phyloP scores from a whole-genome alignment of 2,329 filamentous ascomycete genomes.

The Colletotrichum camelliae region DNA sequence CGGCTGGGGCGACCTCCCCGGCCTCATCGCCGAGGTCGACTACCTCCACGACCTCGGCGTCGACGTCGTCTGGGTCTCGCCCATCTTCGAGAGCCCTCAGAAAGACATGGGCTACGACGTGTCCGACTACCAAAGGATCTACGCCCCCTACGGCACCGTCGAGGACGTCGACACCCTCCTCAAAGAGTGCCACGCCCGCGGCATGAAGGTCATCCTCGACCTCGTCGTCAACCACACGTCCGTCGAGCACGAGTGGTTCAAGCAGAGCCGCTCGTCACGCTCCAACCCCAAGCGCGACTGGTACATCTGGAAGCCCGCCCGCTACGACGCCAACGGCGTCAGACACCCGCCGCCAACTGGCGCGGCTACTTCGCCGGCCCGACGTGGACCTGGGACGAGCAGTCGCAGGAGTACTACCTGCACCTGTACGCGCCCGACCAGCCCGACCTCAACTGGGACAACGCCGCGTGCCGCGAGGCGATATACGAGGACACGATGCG shows the following conservation, averaged over 20 bases:
- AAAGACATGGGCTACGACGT: slow-evolving; percentile 77
- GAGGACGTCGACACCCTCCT: slow-evolving; percentile 70
- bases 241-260: slow-evolving; percentile 62
- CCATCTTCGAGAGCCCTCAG: slow-evolving; percentile 61
- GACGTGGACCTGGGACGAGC: slow-evolving; percentile 60
- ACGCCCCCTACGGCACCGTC: slow-evolving; percentile 70
- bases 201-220: slow-evolving; percentile 73
- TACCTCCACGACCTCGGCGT: slow-evolving; percentile 67
- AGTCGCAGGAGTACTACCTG: slow-evolving; percentile 58
- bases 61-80: slow-evolving; percentile 65
- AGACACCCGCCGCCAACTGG: slow-evolving; percentile 64
- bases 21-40: slow-evolving; percentile 68
- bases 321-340: slow-evolving; percentile 57
- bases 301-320: slow-evolving; percentile 70
- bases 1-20: slow-evolving; percentile 69
- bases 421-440: slow-evolving; percentile 72
- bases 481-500: slow-evolving; percentile 71
- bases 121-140: slow-evolving; percentile 71
- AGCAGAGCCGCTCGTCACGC: slow-evolving; percentile 55
- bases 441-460: slow-evolving; percentile 82
- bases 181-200: slow-evolving; percentile 60
- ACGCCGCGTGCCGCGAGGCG: slow-evolving; percentile 66
- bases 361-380: slow-evolving; percentile 48
- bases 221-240: slow-evolving; percentile 76
- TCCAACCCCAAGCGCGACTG: slow-evolving; percentile 61